Percentiles rank a stretch among this genome's conserved stretches.
Conservation (phyloP, 2,329 filamentous ascomycete genomes). For the Pestalotiopsis fici region DNA sequence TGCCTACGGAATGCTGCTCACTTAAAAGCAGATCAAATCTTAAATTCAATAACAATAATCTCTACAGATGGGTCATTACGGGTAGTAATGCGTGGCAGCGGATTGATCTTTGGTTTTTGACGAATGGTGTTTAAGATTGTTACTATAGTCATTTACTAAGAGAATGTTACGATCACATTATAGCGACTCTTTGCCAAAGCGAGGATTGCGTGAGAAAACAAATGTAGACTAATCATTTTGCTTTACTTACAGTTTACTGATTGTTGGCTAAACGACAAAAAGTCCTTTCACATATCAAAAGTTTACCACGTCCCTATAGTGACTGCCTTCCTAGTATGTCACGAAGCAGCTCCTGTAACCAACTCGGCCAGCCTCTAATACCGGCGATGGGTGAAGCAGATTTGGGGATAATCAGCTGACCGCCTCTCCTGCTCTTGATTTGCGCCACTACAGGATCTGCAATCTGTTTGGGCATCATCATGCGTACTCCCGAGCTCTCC, state of each 20-base stretch:
- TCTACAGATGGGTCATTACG: not conserved
- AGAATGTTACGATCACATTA: not conserved
- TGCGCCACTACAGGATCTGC: conserved; percentile 50
- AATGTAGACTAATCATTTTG: not conserved
- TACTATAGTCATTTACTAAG: not conserved
- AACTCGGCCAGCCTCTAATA: conserved; percentile 42
- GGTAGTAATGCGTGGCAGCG: not conserved
- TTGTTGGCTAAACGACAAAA: not conserved
- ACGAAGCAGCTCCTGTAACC: conserved; percentile 33
- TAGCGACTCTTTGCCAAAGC: not conserved
- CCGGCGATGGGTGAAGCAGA: conserved; percentile 21
- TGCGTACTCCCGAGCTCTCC: conserved; percentile 27
- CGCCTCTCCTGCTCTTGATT: conserved; percentile 48
- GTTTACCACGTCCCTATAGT: not conserved
- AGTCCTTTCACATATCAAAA: not conserved
- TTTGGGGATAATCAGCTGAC: conserved; percentile 46
- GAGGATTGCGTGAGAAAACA: not conserved
- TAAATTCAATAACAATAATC: not conserved
- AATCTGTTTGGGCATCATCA: conserved; percentile 39
- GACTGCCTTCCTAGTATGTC: conserved; percentile 19
- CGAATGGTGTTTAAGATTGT: not conserved
- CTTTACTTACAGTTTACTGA: not conserved
- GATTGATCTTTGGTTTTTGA: not conserved
- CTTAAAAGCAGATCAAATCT: not conserved
- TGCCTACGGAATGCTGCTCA: not conserved